Evolutionary conservation across 768 basidiomycete genomes (phyloP), one percentile per base, ranked within the genome.

Genomic region (Mycena latifolia): DNA sequence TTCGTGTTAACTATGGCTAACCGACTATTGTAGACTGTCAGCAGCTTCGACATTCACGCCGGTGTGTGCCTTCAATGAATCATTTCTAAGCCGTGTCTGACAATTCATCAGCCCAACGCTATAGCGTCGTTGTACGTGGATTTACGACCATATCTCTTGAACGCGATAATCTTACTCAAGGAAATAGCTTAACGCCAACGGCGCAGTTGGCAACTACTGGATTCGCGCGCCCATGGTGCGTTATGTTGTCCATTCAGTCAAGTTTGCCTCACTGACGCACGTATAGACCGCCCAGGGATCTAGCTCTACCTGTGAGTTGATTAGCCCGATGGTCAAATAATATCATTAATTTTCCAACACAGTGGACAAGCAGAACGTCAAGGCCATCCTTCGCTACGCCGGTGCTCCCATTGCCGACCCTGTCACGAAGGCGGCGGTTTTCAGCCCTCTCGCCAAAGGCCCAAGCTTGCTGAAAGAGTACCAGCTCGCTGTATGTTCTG

Each of bases 181-280:
- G n/a, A n/a, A n/a, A 20, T n/a, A 64, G 63, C 60, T 67, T 7
- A 71, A 69, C 51, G 80, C 81, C 2, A 77, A 79, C 41, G 75
- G 80, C 51, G 64, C 76, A 0, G 70, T 75, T n/a, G 70, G 72
- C 55, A 83, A 82, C 61, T 84, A 83, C 53, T 82, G 83, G 79
- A 79, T 81, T 50, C 76, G 74, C 20, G 79, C 77, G 3, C 80
- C 75, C 28, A 74, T 78, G 39, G 62, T 75, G n/a, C n/a, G n/a
- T n/a, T n/a, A n/a, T n/a, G n/a, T 10, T 2, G 41, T 43, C 41
- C 37, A 37, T 43, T 10, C 41, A 43, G 5, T n/a, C 18, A 43
- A 43, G 20, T n/a, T 5, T 3, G 4, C 3, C 5, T n/a, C 20
- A 8, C 41, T 7, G 5, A n/a, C 20, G 5, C 20, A n/a, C n/a